Evolutionary conservation across 352 stramenopile species (phyloP).

Genomic region (Globisporangium radiosum): DNA sequence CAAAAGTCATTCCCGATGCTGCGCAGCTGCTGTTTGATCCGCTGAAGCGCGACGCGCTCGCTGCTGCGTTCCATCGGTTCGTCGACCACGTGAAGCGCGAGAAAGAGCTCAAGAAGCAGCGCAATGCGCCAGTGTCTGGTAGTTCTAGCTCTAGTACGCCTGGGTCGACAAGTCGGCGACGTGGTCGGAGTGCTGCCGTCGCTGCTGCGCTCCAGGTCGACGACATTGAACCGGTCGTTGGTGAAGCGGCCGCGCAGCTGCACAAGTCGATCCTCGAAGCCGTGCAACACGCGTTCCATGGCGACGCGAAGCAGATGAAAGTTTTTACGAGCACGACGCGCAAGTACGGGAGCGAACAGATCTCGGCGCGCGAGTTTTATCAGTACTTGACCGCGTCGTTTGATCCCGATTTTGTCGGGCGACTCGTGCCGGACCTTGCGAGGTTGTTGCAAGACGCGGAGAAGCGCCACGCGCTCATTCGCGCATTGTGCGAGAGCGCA

Average conservation of each 20-base stretch:
- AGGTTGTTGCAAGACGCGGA: conserved; percentile 80
- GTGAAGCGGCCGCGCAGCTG: conserved; percentile 71
- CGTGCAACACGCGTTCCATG: conserved; percentile 61
- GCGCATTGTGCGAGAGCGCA: conserved; percentile 76
- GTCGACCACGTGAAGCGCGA: conserved; percentile 62
- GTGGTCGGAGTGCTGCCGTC: conserved; percentile 6
- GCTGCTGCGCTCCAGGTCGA: conserved; percentile 48
- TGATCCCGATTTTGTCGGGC: conserved; percentile 81
- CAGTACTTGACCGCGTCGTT: conserved; percentile 87
- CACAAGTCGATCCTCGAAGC: conserved; percentile 82
- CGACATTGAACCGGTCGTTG: conserved; percentile 78
- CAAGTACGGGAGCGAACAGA: conserved; percentile 81
- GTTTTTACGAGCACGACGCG: conserved; percentile 77
- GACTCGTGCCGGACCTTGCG: conserved; percentile 78
- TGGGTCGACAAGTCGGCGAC: too few species aligned
- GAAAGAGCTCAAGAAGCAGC: conserved; percentile 68
- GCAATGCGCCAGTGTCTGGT: conserved; percentile 6
- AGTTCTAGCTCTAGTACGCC: too few species aligned
- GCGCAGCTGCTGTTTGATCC: conserved; percentile 58
- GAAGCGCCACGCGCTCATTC: conserved; percentile 78
- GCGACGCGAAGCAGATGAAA: conserved; percentile 83
- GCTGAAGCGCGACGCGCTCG: conserved; percentile 41
- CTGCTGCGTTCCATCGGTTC: conserved; percentile 58
- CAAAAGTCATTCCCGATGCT: conserved; percentile 70
- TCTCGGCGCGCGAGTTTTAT: conserved; percentile 85